These are phyloP conservation scores for Circinella umbellata DNA, from an alignment of 371 early-diverging fungal species.

Conservation along the genomic window DNA sequence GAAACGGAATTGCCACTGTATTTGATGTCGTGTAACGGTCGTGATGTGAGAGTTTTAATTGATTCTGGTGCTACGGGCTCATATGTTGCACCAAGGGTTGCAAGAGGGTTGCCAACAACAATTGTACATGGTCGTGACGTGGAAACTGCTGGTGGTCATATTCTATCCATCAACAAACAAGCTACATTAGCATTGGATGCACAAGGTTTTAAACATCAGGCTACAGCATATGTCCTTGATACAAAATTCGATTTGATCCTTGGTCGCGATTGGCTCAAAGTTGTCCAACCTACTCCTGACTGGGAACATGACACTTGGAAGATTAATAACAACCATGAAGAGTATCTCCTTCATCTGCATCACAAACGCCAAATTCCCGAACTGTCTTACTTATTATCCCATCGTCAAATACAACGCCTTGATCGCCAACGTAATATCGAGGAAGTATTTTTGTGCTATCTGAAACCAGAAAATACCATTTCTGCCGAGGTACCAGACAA, in stretches of 20 bases:
- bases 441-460: neutral
- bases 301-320: constrained; percentile 12
- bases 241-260: constrained; percentile 18
- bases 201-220: neutral
- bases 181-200: neutral
- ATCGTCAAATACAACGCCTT: constrained; percentile 3
- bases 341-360: neutral
- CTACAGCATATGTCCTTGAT: constrained; percentile 13
- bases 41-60: neutral
- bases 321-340: neutral
- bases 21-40: constrained; percentile 1
- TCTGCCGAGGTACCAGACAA: neutral
- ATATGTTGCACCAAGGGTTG: neutral
- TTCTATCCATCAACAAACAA: neutral
- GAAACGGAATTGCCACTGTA: constrained; percentile 7
- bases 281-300: constrained; percentile 2
- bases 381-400: constrained; percentile 1
- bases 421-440: neutral
- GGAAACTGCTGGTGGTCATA: constrained; percentile 14
- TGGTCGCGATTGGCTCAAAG: constrained; percentile 7
- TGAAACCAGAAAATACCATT: neutral
- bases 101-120: neutral
- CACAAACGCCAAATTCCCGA: neutral
- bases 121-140: neutral
- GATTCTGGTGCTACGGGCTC: neutral